Evolutionary conservation across 257 asterid genomes (phyloP).

Genomic region (Solanum paucissectum): DNA sequence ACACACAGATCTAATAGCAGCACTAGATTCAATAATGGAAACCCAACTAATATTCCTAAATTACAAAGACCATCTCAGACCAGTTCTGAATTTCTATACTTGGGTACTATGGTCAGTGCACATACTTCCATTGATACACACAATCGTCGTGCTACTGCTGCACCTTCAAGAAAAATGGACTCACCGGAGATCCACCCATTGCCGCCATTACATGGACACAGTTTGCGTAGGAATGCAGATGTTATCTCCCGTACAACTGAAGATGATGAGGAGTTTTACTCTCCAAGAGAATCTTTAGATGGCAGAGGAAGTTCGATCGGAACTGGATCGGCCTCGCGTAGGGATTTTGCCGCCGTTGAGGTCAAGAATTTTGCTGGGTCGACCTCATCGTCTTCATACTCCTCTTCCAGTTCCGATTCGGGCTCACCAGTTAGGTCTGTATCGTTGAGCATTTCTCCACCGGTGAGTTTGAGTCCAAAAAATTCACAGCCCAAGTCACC

Average conservation of each 20-base stretch:
- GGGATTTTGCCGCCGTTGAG: slow-evolving; percentile 42
- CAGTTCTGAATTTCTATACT: slow-evolving; percentile 81
- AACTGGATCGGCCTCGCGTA: slow-evolving; percentile 59
- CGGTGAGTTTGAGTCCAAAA: slow-evolving; percentile 53
- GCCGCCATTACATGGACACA: slow-evolving; percentile 49
- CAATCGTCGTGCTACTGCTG: slow-evolving; percentile 8
- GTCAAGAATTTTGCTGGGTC: slow-evolving; percentile 32
- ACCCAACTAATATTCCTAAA: slow-evolving; percentile 39
- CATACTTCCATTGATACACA: slow-evolving; percentile 30
- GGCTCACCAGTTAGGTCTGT: slow-evolving; percentile 78
- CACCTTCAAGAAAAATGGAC: slow-evolving; percentile 37
- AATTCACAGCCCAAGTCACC: slow-evolving; percentile 66
- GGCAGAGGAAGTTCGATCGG: slow-evolving; percentile 55
- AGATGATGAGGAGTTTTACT: slow-evolving; percentile 59
- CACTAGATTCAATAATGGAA: slow-evolving; percentile 4
- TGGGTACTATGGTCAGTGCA: slow-evolving; percentile 80
- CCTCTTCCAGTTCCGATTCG: slow-evolving; percentile 64
- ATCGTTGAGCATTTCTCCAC: slow-evolving; percentile 74
- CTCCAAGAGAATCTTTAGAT: slow-evolving; percentile 62
- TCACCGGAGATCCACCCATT: slow-evolving; percentile 94
- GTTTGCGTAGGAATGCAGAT: slow-evolving; percentile 19
- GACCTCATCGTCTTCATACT: slow-evolving; percentile 49
- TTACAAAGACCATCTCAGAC: slow-evolving; percentile 76
- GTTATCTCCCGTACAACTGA: slow-evolving; percentile 36
- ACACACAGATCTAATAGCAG: slow-evolving; percentile 51